Evolutionary conservation across 2,329 filamentous ascomycete genomes (phyloP).

Genomic region (Colletotrichum australisinense): DNA sequence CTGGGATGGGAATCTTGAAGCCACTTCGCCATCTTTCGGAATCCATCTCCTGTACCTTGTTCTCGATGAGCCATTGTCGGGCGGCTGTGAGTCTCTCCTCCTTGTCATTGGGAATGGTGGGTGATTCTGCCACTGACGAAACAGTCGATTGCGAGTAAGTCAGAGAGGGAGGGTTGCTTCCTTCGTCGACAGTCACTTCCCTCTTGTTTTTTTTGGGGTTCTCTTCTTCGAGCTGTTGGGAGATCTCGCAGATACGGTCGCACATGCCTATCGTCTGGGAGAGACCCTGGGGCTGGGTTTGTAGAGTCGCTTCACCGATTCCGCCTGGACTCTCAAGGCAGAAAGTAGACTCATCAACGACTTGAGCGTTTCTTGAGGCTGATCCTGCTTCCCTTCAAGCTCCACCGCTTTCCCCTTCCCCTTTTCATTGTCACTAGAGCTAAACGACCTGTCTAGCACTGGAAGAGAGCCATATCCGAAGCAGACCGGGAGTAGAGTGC

Average conservation of each 20-base stretch:
- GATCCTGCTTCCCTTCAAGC: not conserved
- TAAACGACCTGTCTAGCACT: too few species aligned
- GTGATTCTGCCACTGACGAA: not conserved
- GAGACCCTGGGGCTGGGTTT: not conserved
- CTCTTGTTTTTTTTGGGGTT: not conserved
- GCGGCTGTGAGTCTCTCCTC: not conserved
- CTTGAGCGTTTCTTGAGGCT: not conserved
- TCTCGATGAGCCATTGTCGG: not conserved
- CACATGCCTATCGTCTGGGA: not conserved
- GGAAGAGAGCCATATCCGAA: not conserved
- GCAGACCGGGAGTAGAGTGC: conserved; percentile 10
- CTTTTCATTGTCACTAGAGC: not conserved
- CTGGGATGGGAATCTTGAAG: not conserved
- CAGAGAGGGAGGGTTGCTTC: not conserved
- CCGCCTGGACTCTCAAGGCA: not conserved
- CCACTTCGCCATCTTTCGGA: not conserved
- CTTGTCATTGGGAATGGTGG: too few species aligned
- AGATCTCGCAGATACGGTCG: not conserved
- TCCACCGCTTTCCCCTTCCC: not conserved
- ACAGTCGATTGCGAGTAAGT: not conserved
- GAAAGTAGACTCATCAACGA: not conserved
- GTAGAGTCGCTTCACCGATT: not conserved
- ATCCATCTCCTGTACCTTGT: not conserved
- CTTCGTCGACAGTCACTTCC: not conserved
- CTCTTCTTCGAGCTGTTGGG: not conserved